phyloP scores from a whole-genome alignment of 805 yeast genomes.

The Starmerella sirachaensis region DNA sequence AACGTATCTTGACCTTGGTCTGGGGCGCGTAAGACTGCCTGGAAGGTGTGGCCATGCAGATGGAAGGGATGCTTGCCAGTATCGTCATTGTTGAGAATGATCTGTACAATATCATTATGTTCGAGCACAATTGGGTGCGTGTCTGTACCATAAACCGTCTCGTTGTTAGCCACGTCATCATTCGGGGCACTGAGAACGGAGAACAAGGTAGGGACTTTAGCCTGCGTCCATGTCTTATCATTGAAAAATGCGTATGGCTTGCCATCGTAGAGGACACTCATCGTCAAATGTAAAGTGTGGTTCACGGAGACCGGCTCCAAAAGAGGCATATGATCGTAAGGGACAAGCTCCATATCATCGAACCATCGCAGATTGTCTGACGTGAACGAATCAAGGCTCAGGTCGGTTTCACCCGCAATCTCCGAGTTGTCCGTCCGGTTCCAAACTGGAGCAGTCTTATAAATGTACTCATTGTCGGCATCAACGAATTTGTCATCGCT shows the following conservation, averaged over 20 bases:
- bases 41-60: conserved; percentile 88
- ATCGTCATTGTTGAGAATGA: conserved; percentile 74
- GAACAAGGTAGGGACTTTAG: conserved; percentile 76
- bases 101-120: conserved; percentile 57
- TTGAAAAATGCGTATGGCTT: conserved; percentile 94
- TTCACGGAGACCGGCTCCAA: conserved; percentile 54
- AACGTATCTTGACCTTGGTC: conserved; percentile 49
- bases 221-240: conserved; percentile 62
- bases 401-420: conserved; percentile 24
- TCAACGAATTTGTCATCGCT: conserved; percentile 11
- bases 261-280: conserved; percentile 82
- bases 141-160: conserved; percentile 67
- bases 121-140: conserved; percentile 64
- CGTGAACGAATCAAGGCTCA: conserved; percentile 17
- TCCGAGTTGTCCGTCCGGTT: conserved; percentile 28
- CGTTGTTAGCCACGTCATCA: conserved; percentile 37
- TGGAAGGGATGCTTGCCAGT: conserved; percentile 97
- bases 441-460: conserved; percentile 35
- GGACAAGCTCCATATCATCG: conserved; percentile 71
- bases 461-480: conserved; percentile 49
- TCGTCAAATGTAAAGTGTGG: conserved; percentile 58
- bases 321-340: conserved; percentile 44
- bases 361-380: conserved; percentile 40
- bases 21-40: conserved; percentile 48
- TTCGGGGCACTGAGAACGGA: conserved; percentile 59